These are phyloP conservation scores for Aspergillus avenaceus DNA, from an alignment of 495 filamentous ascomycete species.

Conservation along the genomic window DNA sequence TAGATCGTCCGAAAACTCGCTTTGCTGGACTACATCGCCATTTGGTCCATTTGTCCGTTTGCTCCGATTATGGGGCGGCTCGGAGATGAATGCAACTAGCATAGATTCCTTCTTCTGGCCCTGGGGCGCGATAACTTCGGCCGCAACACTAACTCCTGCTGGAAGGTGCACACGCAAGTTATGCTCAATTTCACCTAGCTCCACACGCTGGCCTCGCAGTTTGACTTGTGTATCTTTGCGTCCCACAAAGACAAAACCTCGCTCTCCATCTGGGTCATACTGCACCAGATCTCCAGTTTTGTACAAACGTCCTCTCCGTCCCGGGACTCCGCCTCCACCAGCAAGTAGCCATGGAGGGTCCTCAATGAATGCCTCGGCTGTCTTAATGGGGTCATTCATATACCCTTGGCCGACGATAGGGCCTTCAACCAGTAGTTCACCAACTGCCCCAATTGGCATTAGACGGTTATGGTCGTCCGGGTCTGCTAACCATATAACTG, in stretches of 20 bases:
- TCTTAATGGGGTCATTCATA: slow-evolving; percentile 44
- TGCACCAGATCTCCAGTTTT: slow-evolving; percentile 51
- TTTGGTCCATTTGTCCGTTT: too few species aligned
- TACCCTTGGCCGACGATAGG: slow-evolving; percentile 51
- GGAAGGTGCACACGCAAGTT: slow-evolving; percentile 31
- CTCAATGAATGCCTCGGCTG: slow-evolving; percentile 42
- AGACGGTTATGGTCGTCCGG: slow-evolving; percentile 40
- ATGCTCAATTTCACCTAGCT: slow-evolving; percentile 52
- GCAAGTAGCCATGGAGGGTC: slow-evolving; percentile 44
- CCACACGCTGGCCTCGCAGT: slow-evolving; percentile 58
- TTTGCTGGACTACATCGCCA: too few species aligned
- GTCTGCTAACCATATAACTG: slow-evolving; percentile 45
- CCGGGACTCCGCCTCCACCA: slow-evolving; percentile 30
- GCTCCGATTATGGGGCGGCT: slow-evolving; percentile 17
- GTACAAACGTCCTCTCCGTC: slow-evolving; percentile 40
- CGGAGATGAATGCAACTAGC: slow-evolving; percentile 35
- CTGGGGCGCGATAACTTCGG: slow-evolving; percentile 35
- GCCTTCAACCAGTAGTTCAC: slow-evolving; percentile 54
- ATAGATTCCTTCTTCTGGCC: slow-evolving; percentile 25
- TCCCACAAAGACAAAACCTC: slow-evolving; percentile 51
- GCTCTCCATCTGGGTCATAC: slow-evolving; percentile 49
- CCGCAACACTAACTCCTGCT: slow-evolving; percentile 28
- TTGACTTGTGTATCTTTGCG: slow-evolving; percentile 62
- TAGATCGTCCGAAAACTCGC: too few species aligned
- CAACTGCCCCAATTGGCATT: slow-evolving; percentile 47